phyloP scores from a whole-genome alignment of 2,329 filamentous ascomycete species.

The Purpureocillium lavendulum region DNA sequence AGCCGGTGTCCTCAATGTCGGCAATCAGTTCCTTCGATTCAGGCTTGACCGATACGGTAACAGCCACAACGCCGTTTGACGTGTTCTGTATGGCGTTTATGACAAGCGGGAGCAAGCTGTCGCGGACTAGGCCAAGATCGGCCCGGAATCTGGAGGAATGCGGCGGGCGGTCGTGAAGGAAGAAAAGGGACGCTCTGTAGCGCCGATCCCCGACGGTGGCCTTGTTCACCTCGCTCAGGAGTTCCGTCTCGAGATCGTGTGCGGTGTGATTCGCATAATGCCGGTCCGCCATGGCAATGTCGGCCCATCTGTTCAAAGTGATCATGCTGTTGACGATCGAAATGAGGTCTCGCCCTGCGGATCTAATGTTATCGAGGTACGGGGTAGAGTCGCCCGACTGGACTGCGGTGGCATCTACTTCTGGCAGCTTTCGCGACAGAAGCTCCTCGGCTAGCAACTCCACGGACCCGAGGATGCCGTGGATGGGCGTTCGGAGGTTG shows the following conservation, averaged over 20 bases:
- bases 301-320: slow-evolving; percentile 29
- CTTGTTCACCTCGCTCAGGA: no score
- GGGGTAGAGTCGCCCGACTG: no score
- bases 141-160: slow-evolving; percentile 19
- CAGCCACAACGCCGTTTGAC: slow-evolving; percentile 1
- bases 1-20: no score
- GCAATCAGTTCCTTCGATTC: no score
- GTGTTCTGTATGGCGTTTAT: slow-evolving; percentile 33
- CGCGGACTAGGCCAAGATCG: slow-evolving; percentile 29
- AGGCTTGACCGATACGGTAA: no score
- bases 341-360: slow-evolving; percentile 17
- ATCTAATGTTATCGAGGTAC: no score
- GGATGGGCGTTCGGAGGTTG: slow-evolving; percentile 37
- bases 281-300: slow-evolving; percentile 18
- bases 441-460: slow-evolving; percentile 34
- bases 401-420: no score
- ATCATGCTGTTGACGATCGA: slow-evolving; percentile 36
- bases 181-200: no score
- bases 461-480: slow-evolving; percentile 30
- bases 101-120: slow-evolving; percentile 31
- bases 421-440: slow-evolving; percentile 9
- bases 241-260: slow-evolving; percentile 1
- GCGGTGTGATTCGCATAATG: slow-evolving; percentile 15
- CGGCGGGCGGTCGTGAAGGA: no score
- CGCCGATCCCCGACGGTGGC: no score